Base-by-base conservation (phyloP, 257 asterid genomes). In the Nyctanthes arbortristis region DNA sequence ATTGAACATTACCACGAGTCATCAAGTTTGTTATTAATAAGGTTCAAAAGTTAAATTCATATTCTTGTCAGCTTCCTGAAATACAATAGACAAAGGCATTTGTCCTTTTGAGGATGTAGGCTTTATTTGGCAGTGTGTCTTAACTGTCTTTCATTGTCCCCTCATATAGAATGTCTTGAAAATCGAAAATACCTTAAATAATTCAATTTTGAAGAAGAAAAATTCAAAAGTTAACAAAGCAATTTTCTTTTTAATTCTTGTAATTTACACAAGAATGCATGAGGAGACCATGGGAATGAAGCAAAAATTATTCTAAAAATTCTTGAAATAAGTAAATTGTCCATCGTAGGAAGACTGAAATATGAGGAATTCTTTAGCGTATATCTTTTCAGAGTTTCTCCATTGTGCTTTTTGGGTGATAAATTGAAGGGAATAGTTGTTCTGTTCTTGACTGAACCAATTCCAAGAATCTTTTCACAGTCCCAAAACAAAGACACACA, bases 381-480 rank as follows among this genome's bases (percentile, higher is more conserved):
- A 18, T 2, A 2, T 7, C 24, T 52, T 52, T 52, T 20, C 59
- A 52, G 59, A 20, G 59, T 52, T 22, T n/a, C 1, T 52, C 7
- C 16, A 52, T 22, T 52, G 16, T 52, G 59, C 29, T 22, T 52
- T 52, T 52, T 52, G 59, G 59, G 59, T 52, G 30, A 3, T 52
- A 52, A 52, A 52, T 52, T 52, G 10, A 52, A 52, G 59, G 59
- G 59, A 52, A 20, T 30, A 22, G 31, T 52, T 52, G 29, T 52
- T 8, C 13, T 52, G 29, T 52, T 52, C 11, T 52, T 52, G 59
- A 57, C 63, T 39, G 75, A 63, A 74, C 59, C 70, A 68, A 68
- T 69, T 75, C 75, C 72, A 69, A 69, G 79, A 75, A 69, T 69
- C 79, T 69, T 39, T 52, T 49, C 3, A 49, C 30, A 52, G 59